Base-by-base conservation (phyloP, 805 yeast species). In the Wickerhamiella qilinensis region DNA sequence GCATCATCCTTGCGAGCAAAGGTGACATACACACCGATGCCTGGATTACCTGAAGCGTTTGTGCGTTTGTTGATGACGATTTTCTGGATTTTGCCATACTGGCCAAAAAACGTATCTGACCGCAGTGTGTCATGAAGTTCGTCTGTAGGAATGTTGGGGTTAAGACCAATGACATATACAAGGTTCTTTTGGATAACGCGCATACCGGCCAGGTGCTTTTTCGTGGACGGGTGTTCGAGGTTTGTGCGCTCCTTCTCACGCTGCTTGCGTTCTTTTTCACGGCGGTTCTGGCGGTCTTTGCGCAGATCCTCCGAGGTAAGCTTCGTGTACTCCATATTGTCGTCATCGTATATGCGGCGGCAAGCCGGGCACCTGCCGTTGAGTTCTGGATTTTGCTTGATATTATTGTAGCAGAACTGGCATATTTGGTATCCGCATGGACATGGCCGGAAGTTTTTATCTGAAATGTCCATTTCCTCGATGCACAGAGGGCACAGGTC, bases 391-490 rank as follows among this genome's bases (percentile, higher is more conserved):
- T 88, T 88, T 47, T 84, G 91, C 46, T 95, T 72, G 52, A 91
- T 91, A 57, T 86, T 88, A 63, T 91, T 91, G 67, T 88, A 91
- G 59, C 99, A 91, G 56, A 91, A 91, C 67, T 88, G 97, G 59
- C 99, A 91, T 42, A 91, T 82, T 58, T 93, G 96, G 54, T 91
- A 91, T 16, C 99, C 99, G 64, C 99, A 91, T 1, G 97, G 97
- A 65, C 99, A 91, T n/a, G 99, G 99, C 58, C 80, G 84, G 68
- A 91, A 91, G 63, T 85, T 83, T 54, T 81, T 84, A 60, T 91
- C 98, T 15, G 94, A 80, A 35, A 88, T 75, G 59, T 91, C 99
- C 85, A 91, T 77, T 57, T 91, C 96, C 61, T 91, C 99, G 54
- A 86, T 88, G 65, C 99, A 91, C 46, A 91, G 71, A 40, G 98